Evolutionary conservation across 1,284 basidiomycete species (phyloP).

Genomic region (Mycena sp.): DNA sequence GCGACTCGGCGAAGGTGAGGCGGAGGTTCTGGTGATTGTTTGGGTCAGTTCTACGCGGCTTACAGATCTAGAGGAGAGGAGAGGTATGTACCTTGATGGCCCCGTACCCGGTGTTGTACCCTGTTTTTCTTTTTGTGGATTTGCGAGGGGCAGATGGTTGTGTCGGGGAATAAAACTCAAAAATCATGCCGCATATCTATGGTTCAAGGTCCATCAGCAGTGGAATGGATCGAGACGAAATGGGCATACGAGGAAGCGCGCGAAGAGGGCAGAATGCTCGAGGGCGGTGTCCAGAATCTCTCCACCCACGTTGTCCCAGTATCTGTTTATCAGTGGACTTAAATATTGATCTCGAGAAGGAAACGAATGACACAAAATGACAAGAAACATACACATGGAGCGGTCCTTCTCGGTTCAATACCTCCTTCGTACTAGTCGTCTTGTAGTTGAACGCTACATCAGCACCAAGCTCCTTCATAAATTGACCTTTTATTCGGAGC

Average conservation of each 20-base stretch:
- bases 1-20: constrained; percentile 1
- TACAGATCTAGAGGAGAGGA: not conserved
- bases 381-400: constrained; percentile 14
- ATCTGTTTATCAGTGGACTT: not conserved
- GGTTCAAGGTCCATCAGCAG: no score
- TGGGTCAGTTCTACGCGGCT: not conserved
- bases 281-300: constrained; percentile 69
- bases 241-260: constrained; percentile 53
- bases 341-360: no score
- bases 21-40: not conserved
- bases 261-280: constrained; percentile 56
- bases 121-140: not conserved
- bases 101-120: constrained; percentile 43
- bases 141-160: no score
- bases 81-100: constrained; percentile 39
- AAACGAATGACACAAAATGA: no score
- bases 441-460: constrained; percentile 77
- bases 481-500: constrained; percentile 66
- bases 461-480: constrained; percentile 61
- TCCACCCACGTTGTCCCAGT: constrained; percentile 71
- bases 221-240: no score
- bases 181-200: no score
- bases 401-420: constrained; percentile 44
- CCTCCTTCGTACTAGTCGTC: constrained; percentile 47
- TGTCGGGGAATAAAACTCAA: no score